Conservation (phyloP, 495 filamentous ascomycete species). For the Penicillium salamii region DNA sequence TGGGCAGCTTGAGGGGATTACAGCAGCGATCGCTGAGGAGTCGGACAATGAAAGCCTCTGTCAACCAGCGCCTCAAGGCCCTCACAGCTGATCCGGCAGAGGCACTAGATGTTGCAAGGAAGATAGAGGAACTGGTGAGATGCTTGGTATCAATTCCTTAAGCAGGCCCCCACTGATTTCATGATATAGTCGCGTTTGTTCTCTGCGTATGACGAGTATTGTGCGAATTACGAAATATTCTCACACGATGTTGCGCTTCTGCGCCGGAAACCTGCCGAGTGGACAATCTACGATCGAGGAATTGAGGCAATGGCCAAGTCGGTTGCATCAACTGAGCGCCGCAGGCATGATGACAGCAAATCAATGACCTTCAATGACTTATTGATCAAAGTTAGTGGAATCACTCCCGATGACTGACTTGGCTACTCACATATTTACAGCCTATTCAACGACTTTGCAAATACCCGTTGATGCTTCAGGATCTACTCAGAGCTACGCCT, state of each 20-base stretch:
- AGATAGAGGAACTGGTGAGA: slow-evolving; percentile 72
- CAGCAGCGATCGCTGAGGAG: slow-evolving; percentile 31
- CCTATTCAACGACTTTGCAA: slow-evolving; percentile 92
- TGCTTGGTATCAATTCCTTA: not conserved
- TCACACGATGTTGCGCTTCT: slow-evolving; percentile 69
- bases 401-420: not conserved
- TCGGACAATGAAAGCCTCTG: slow-evolving; percentile 25
- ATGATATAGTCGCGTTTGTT: slow-evolving; percentile 68
- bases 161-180: not conserved
- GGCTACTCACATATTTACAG: slow-evolving; percentile 42
- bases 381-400: slow-evolving; percentile 72
- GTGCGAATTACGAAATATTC: slow-evolving; percentile 80
- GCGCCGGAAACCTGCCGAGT: slow-evolving; percentile 68
- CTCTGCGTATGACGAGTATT: slow-evolving; percentile 83
- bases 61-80: slow-evolving; percentile 28
- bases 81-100: slow-evolving; percentile 67
- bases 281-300: slow-evolving; percentile 78
- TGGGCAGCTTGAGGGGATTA: slow-evolving; percentile 24
- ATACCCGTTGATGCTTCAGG: slow-evolving; percentile 84
- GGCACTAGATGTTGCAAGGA: slow-evolving; percentile 69
- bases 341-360: slow-evolving; percentile 61
- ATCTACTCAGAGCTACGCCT: slow-evolving; percentile 77
- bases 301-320: slow-evolving; percentile 82
- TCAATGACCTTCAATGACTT: slow-evolving; percentile 80
- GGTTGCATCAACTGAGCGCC: slow-evolving; percentile 65